A percentile compares a stretch with the other conserved stretches of the same genome.
These are phyloP conservation scores for Colletotrichum limetticola DNA, from an alignment of 2,329 filamentous ascomycete genomes.

Conservation along the genomic window DNA sequence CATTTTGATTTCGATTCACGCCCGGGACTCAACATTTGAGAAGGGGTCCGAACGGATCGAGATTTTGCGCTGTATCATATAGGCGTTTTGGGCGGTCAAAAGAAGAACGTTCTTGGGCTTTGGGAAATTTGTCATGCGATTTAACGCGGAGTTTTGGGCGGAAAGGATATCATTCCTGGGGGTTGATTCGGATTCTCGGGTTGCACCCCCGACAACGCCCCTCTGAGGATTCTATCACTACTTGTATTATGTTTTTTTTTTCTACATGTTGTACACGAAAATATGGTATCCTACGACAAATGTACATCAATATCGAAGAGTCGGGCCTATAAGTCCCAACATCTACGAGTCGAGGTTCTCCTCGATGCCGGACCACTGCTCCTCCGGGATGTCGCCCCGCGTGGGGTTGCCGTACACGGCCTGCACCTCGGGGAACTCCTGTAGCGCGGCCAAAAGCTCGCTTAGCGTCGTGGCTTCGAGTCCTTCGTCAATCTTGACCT, in stretches of 20 bases:
- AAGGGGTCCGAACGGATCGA: not conserved
- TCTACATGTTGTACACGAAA: slow-evolving; percentile 30
- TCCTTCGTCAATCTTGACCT: slow-evolving; percentile 69
- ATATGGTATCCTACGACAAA: not conserved
- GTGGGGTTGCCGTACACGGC: slow-evolving; percentile 80
- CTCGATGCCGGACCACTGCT: slow-evolving; percentile 64
- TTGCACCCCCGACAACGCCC: slow-evolving; percentile 18
- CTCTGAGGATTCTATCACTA: slow-evolving; percentile 19
- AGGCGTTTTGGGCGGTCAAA: slow-evolving; percentile 32
- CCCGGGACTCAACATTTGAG: not conserved
- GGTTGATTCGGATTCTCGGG: slow-evolving; percentile 1
- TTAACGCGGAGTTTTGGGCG: slow-evolving; percentile 27
- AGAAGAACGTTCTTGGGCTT: slow-evolving; percentile 13
- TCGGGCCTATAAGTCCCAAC: not conserved
- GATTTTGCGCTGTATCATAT: slow-evolving; percentile 21
- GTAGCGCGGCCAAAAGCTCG: slow-evolving; percentile 67
- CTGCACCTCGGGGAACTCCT: slow-evolving; percentile 79
- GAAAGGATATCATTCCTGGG: not conserved
- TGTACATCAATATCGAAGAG: not conserved
- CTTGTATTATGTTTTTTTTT: slow-evolving; percentile 20
- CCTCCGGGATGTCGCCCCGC: slow-evolving; percentile 61
- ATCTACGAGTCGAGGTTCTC: slow-evolving; percentile 52
- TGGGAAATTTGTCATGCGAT: slow-evolving; percentile 19
- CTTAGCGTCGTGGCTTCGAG: slow-evolving; percentile 67
- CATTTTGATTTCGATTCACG: not conserved